Conservation (phyloP, 2,329 filamentous ascomycete genomes). For the Cladosporium sp. region DNA sequence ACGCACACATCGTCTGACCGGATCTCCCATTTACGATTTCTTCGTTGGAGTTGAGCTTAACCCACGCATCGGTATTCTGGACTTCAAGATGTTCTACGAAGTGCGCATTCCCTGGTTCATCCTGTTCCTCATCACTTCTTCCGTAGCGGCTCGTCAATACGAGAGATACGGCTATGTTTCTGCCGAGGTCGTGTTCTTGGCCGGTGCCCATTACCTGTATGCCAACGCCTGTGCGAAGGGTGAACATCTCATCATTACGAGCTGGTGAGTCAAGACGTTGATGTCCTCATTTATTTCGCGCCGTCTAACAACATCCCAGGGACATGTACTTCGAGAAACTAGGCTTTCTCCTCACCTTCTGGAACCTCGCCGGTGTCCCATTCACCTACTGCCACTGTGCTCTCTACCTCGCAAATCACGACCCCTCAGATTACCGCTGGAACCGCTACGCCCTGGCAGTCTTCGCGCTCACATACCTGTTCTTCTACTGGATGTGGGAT, state of each 20-base stretch:
- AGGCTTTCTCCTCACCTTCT: conserved; percentile 97
- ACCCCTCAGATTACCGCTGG: conserved; percentile 72
- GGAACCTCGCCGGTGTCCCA: conserved; percentile 88
- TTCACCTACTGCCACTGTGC: conserved; percentile 92
- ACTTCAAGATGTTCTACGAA: conserved; percentile 95
- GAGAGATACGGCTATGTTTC: conserved; percentile 81
- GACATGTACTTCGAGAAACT: conserved; percentile 98
- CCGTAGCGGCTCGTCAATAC: conserved; percentile 74
- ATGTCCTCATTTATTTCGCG: too few relatives aligned
- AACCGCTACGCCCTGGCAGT: conserved; percentile 61
- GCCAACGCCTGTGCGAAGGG: conserved; percentile 89
- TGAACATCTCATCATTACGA: conserved; percentile 83
- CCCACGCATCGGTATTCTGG: conserved; percentile 68
- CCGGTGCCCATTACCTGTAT: conserved; percentile 88
- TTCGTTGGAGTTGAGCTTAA: conserved; percentile 88
- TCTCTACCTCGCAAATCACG: conserved; percentile 79
- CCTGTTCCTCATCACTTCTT: conserved; percentile 70
- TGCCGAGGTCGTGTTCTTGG: conserved; percentile 74
- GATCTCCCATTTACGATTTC: conserved; percentile 75
- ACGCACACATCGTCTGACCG: conserved; percentile 86
- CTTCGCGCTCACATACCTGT: conserved; percentile 66
- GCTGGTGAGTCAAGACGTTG: conserved; percentile 29
- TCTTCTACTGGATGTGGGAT: conserved; percentile 89
- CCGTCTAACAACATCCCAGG: conserved; percentile 50
- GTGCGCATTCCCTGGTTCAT: conserved; percentile 91